Percentiles rank a stretch among this genome's conserved stretches.
These are phyloP conservation scores for Anisogramma anomala DNA, from an alignment of 2,329 filamentous ascomycete species.

Conservation along the genomic window DNA sequence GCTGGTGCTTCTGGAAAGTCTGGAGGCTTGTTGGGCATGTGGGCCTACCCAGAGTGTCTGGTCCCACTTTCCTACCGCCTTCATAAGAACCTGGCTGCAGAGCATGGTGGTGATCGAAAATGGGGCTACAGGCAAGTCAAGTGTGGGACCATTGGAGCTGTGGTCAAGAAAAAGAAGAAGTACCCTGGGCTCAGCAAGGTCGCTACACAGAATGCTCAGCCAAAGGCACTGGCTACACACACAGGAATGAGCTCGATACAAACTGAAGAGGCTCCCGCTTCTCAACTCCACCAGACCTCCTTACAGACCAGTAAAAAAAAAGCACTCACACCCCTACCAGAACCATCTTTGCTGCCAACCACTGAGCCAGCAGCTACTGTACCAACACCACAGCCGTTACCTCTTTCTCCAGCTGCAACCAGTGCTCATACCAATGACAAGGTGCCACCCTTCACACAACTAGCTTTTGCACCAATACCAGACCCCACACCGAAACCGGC, in stretches of 20 bases:
- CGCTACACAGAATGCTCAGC: conserved; percentile 21
- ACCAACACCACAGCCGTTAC: not conserved
- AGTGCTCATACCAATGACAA: not conserved
- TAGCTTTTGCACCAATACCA: not conserved
- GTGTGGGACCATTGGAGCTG: conserved; percentile 49
- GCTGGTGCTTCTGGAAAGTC: conserved; percentile 93
- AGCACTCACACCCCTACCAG: not conserved
- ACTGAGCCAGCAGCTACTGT: not conserved
- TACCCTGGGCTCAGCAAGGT: conserved; percentile 25
- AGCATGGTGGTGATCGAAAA: conserved; percentile 63
- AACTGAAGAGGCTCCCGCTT: not conserved
- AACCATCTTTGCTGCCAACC: conserved; percentile 2
- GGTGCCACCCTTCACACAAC: not conserved
- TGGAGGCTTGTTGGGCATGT: conserved; percentile 76
- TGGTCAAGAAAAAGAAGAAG: conserved; percentile 18
- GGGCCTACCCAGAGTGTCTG: conserved; percentile 78
- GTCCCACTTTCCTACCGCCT: conserved; percentile 78
- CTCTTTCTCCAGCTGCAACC: not conserved
- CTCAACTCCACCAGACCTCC: not conserved
- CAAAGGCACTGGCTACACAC: conserved; percentile 7
- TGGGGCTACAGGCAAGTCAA: conserved; percentile 81
- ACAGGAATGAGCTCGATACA: conserved; percentile 6
- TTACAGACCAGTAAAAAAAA: not conserved
- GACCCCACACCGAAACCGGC: not conserved
- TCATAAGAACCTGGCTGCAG: conserved; percentile 71